phyloP scores from a whole-genome alignment of 2,329 filamentous ascomycete species.

The Leptographium wingfieldii region DNA sequence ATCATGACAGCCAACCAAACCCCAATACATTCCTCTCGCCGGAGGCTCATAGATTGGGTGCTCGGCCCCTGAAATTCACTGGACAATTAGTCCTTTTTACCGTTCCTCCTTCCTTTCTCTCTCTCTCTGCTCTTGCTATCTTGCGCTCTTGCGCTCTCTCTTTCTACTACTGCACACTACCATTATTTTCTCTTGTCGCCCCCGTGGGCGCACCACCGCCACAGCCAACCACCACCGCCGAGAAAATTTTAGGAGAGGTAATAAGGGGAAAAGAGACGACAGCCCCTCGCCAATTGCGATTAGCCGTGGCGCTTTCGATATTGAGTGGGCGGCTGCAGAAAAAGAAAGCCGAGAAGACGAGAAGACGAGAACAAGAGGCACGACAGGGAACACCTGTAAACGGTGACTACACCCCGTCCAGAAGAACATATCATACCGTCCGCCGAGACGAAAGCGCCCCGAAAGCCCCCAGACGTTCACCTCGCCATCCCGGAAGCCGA shows the following conservation, averaged over 20 bases:
- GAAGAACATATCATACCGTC: background rate
- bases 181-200: background rate
- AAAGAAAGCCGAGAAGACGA: background rate
- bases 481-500: background rate
- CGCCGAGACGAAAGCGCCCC: background rate
- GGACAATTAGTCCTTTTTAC: slow-evolving; percentile 1
- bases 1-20: slow-evolving; percentile 34
- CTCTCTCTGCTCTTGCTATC: background rate
- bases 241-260: background rate
- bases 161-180: background rate
- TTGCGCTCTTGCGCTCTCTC: background rate
- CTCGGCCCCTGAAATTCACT: slow-evolving; percentile 26
- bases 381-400: background rate
- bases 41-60: slow-evolving; percentile 32
- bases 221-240: slow-evolving; percentile 1
- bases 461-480: background rate
- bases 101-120: background rate
- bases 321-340: background rate
- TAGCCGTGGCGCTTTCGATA: slow-evolving; percentile 5
- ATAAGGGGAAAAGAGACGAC: background rate
- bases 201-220: background rate
- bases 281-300: slow-evolving; percentile 14
- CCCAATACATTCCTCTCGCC: slow-evolving; percentile 28
- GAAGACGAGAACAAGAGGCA: background rate
- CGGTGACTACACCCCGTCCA: background rate